These are phyloP conservation scores for Linnemannia elongata DNA, from an alignment of 192 early-diverging fungal genomes.

Conservation along the genomic window DNA sequence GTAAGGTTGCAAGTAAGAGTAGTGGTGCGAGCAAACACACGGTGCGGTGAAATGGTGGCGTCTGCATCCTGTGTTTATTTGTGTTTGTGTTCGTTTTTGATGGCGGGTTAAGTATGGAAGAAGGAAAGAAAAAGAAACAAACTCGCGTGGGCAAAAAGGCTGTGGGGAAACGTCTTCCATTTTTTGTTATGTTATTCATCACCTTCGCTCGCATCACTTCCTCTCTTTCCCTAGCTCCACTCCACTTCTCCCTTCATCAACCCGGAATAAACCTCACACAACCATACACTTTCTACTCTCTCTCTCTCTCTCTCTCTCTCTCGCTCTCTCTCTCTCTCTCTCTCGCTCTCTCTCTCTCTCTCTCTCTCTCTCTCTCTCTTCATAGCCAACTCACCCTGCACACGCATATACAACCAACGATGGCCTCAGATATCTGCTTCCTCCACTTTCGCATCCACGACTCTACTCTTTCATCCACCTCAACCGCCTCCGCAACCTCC, in stretches of 20 bases:
- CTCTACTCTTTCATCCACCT: neutral
- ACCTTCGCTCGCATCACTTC: too few species aligned
- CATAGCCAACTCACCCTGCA: neutral
- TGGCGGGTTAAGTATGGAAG: neutral
- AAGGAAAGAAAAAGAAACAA: neutral
- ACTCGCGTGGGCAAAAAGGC: neutral
- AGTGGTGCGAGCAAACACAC: neutral
- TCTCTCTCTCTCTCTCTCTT: neutral
- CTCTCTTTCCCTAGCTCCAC: neutral
- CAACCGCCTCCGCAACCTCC: neutral
- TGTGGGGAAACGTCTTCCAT: neutral
- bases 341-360: neutral
- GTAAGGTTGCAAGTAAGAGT: neutral
- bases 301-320: neutral
- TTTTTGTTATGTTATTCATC: neutral
- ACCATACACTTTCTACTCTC: neutral
- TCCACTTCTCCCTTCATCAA: neutral
- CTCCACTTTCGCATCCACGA: slow-evolving; percentile 39
- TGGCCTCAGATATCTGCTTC: slow-evolving; percentile 14
- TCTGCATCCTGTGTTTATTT: neutral
- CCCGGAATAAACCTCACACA: neutral
- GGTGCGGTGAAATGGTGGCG: neutral
- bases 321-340: neutral
- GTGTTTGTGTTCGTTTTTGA: neutral
- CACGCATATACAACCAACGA: neutral